These are phyloP conservation scores for Fraxinus excelsior DNA, from an alignment of 257 asterid genomes.

Conservation along the genomic window DNA sequence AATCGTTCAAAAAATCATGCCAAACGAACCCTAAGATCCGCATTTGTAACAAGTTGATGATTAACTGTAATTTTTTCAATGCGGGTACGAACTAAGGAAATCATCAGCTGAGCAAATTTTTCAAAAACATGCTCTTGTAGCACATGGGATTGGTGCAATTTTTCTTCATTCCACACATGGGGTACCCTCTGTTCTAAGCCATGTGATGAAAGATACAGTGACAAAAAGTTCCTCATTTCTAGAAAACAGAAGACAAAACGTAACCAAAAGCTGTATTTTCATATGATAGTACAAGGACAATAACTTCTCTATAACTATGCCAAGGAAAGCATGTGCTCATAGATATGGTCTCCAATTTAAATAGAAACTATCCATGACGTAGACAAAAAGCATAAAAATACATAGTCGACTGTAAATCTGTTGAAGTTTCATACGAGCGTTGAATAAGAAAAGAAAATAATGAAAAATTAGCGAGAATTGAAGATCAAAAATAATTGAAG, in stretches of 20 bases:
- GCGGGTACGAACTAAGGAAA: too few relatives aligned
- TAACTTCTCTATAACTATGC: not conserved
- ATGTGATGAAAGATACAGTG: slow-evolving; percentile 13
- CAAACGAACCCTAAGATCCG: too few relatives aligned
- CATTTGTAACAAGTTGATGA: too few relatives aligned
- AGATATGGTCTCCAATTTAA: not conserved
- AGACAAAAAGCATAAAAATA: slow-evolving; percentile 9
- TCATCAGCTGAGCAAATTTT: too few relatives aligned
- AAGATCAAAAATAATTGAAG: slow-evolving; percentile 24
- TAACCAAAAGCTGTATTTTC: not conserved
- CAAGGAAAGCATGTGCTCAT: slow-evolving; percentile 1
- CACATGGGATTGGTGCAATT: slow-evolving; percentile 23
- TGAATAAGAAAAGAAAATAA: not conserved
- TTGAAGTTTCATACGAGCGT: not conserved
- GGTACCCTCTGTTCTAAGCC: not conserved
- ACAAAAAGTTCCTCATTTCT: not conserved
- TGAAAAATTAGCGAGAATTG: not conserved
- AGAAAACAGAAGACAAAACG: not conserved
- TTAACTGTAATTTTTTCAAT: too few relatives aligned
- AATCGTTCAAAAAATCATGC: too few relatives aligned
- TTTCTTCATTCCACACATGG: slow-evolving; percentile 12
- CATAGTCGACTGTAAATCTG: not conserved
- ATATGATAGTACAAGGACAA: not conserved
- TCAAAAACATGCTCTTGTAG: not conserved
- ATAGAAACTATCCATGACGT: too few relatives aligned